Percentiles rank a stretch among this genome's conserved stretches.
phyloP scores from a whole-genome alignment of 345 rosid genomes.

The Hypericum androsaemum region DNA sequence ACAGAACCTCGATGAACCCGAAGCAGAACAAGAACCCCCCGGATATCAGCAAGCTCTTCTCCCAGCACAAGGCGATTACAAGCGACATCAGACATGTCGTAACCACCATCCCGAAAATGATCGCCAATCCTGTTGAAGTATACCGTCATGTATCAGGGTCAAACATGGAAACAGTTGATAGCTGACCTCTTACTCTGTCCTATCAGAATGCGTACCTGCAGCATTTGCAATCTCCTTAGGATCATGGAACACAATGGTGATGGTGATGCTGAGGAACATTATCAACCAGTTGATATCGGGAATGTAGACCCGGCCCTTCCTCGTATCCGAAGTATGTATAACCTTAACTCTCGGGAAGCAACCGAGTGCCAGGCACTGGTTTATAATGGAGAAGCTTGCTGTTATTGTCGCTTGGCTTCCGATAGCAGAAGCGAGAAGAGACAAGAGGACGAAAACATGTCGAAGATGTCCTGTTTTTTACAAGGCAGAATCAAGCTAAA shows the following conservation, averaged over 20 bases:
- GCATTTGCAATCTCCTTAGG: constrained; percentile 33
- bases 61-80: constrained; percentile 47
- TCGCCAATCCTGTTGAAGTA: constrained; percentile 35
- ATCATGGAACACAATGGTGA: constrained; percentile 37
- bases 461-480: constrained; percentile 26
- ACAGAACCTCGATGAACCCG: constrained; percentile 38
- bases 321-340: constrained; percentile 41
- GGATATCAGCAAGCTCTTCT: constrained; percentile 28
- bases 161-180: neutral
- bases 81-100: constrained; percentile 60
- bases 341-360: constrained; percentile 57
- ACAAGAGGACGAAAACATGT: constrained; percentile 28
- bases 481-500: constrained; percentile 10
- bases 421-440: constrained; percentile 39
- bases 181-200: too few species aligned
- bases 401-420: constrained; percentile 62
- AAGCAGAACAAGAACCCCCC: constrained; percentile 37
- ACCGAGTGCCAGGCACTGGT: constrained; percentile 48
- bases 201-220: constrained; percentile 25
- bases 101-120: constrained; percentile 44
- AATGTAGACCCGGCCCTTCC: constrained; percentile 51
- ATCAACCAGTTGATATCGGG: constrained; percentile 51
- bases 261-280: constrained; percentile 46
- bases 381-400: constrained; percentile 54
- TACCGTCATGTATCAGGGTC: neutral